Base-by-base conservation (phyloP, 352 stramenopile genomes). In the Blastocystis sp. region DNA sequence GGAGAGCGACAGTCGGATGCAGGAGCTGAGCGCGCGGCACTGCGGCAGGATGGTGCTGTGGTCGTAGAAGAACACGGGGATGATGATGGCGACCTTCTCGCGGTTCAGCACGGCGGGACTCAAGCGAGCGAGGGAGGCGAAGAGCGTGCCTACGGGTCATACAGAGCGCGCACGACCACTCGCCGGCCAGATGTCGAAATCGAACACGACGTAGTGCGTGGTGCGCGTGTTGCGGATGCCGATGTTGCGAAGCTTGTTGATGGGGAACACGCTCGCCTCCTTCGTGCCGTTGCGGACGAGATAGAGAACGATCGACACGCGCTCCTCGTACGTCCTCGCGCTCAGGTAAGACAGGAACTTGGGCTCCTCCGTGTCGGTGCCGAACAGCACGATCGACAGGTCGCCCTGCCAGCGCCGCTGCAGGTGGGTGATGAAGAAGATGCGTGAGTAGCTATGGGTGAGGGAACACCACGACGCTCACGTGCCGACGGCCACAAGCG, bases 221-320 rank as follows among this genome's bases (percentile, higher is more conserved):
- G 74, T 70, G 10, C 26, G 24, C 19, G 26, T 33, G 31, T 55
- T 69, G 12, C 55, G 51, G 45, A 85, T 85, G 3, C 55, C 74
- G 16, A 85, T 37, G 29, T 85, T 85, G 19, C 74, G 74, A 50
- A 85, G 60, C 31, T n/a, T 26, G 45, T 85, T 85, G 60, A 85
- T 85, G 13, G 74, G 74, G 45, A 85, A 85, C 1, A 41, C 45
- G 6, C 13, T 21, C 3, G 41, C 19, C 35, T 37, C 51, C 29
- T 67, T 35, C 35, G 74, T 85, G 9, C 74, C 74, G 33, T 85
- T 85, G n/a, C 31, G 31, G 0, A 85, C 74, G 12, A 85, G 50
- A 85, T 85, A 85, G n/a, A 85, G 41, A 0, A 85, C 45, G 6
- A 69, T 26, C 10, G 74, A 70, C 12, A 85, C 50, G 13, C 74